Percentiles rank a stretch among this genome's conserved stretches.
Conservation (phyloP, 257 asterid species). For the Nicotiana paniculata region DNA sequence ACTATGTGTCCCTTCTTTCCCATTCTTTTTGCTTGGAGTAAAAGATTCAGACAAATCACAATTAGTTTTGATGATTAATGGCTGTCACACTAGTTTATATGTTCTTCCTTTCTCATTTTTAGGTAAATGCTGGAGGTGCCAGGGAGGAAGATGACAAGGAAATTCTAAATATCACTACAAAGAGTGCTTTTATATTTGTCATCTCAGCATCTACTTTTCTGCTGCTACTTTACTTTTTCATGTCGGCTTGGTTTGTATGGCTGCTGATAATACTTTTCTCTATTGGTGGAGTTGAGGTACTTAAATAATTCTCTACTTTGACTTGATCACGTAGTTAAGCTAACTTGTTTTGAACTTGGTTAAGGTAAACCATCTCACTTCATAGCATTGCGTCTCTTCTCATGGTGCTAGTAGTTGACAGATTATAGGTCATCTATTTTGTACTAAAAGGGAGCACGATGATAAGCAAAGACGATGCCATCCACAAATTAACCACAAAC, state of each 20-base stretch:
- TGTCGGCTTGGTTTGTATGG: constrained; percentile 99
- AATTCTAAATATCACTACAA: constrained; percentile 53
- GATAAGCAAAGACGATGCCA: not conserved
- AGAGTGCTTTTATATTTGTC: constrained; percentile 84
- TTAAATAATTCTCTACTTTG: constrained; percentile 12
- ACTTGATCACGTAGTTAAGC: constrained; percentile 1
- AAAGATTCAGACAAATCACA: not conserved
- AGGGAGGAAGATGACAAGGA: constrained; percentile 65
- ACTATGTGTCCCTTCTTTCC: not conserved
- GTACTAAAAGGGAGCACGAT: not conserved
- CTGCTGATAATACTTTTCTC: constrained; percentile 85
- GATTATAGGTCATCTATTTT: not conserved
- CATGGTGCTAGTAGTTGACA: not conserved
- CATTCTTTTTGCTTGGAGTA: not conserved
- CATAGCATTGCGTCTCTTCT: not conserved
- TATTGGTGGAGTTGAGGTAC: constrained; percentile 97
- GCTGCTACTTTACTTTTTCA: constrained; percentile 87
- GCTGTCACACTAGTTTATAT: not conserved
- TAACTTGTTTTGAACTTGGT: not conserved
- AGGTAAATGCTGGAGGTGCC: constrained; percentile 57
- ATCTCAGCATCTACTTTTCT: constrained; percentile 84
- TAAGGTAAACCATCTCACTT: not conserved
- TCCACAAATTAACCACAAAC: not conserved
- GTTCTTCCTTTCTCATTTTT: not conserved
- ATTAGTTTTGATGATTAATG: not conserved